These are phyloP conservation scores for Monosporascus sp. DNA, from an alignment of 2,329 filamentous ascomycete species.

Conservation along the genomic window DNA sequence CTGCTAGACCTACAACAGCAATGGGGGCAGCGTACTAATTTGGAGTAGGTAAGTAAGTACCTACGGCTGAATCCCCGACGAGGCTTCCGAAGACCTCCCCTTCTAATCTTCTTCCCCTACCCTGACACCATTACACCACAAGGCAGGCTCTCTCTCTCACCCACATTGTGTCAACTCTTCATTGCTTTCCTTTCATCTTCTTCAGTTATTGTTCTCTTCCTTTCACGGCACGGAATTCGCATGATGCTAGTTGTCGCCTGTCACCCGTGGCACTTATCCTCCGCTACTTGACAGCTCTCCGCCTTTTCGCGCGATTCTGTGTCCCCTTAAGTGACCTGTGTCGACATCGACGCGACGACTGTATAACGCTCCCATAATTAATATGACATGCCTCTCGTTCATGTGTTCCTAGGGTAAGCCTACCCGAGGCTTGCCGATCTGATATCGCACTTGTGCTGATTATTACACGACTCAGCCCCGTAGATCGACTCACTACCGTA, in stretches of 20 bases:
- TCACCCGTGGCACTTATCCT: constrained; percentile 25
- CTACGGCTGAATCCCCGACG: neutral
- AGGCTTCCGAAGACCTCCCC: neutral
- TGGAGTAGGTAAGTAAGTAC: neutral
- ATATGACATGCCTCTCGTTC: neutral
- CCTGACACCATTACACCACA: neutral
- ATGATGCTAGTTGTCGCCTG: constrained; percentile 27
- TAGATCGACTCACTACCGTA: neutral
- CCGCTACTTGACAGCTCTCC: constrained; percentile 21
- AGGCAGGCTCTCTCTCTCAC: too few relatives aligned
- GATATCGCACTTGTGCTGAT: neutral
- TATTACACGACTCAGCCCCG: neutral
- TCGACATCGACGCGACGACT: neutral
- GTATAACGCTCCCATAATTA: neutral
- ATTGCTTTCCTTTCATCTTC: constrained; percentile 1
- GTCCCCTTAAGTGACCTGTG: constrained; percentile 1
- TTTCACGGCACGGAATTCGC: constrained; percentile 22
- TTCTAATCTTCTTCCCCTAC: neutral
- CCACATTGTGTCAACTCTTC: neutral
- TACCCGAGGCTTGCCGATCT: neutral
- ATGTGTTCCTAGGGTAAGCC: neutral
- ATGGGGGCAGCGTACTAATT: neutral
- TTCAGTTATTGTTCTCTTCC: constrained; percentile 7
- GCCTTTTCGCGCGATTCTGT: constrained; percentile 12
- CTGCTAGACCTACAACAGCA: too few relatives aligned